Evolutionary conservation across 139 green algal genomes (phyloP).

Genomic region (Coccomyxa sp.): DNA sequence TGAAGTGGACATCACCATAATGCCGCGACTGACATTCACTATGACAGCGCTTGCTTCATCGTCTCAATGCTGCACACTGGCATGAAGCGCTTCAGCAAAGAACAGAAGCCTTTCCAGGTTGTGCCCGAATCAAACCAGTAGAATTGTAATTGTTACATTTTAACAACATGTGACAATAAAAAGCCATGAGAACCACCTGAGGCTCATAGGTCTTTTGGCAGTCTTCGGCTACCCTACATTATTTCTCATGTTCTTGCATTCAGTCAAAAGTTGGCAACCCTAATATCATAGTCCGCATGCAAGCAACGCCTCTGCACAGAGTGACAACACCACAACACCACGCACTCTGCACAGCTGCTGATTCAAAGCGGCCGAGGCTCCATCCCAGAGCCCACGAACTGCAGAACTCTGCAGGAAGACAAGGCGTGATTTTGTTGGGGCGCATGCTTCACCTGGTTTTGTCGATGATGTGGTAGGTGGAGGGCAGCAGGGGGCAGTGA

Average conservation of each 20-base stretch:
- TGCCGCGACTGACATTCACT: not conserved
- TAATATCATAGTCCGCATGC: not conserved
- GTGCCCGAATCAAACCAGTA: not conserved
- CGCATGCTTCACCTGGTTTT: slow-evolving; percentile 22
- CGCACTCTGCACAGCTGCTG: not conserved
- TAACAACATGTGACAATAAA: too few relatives aligned
- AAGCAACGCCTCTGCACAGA: not conserved
- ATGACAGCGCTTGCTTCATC: not conserved
- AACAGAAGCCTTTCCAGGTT: not conserved
- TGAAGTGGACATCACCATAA: not conserved
- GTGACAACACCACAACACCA: not conserved
- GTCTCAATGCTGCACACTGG: not conserved
- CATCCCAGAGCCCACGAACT: not conserved
- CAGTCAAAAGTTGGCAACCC: too few relatives aligned
- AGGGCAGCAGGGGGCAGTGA: slow-evolving; percentile 60
- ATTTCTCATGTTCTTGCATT: too few relatives aligned
- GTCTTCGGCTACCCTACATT: too few relatives aligned
- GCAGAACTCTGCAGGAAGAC: not conserved
- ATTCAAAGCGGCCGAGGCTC: not conserved
- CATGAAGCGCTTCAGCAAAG: not conserved
- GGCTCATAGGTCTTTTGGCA: too few relatives aligned
- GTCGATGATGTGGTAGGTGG: slow-evolving; percentile 74
- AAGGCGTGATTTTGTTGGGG: not conserved
- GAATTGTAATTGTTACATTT: too few relatives aligned
- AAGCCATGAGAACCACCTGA: too few relatives aligned